Evolutionary conservation across 2,329 filamentous ascomycete genomes (phyloP).

Genomic region (Capronia coronata): DNA sequence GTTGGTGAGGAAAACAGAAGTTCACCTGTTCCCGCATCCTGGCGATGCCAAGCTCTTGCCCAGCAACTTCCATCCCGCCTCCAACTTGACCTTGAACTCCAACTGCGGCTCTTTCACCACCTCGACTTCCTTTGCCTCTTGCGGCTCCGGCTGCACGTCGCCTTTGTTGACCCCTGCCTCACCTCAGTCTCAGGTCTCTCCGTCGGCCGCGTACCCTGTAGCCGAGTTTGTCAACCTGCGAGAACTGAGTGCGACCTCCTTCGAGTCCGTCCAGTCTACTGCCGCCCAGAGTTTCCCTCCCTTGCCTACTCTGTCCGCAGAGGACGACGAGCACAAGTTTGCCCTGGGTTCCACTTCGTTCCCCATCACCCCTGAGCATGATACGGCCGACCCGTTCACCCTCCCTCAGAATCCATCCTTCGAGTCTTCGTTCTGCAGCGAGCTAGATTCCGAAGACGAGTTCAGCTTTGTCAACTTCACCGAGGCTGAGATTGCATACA

Average conservation of each 20-base stretch:
- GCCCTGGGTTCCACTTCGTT: conserved; percentile 42
- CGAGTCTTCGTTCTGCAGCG: conserved; percentile 66
- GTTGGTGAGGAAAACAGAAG: conserved; percentile 24
- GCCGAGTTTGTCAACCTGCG: conserved; percentile 87
- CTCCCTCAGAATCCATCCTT: conserved; percentile 53
- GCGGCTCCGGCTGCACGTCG: conserved; percentile 25
- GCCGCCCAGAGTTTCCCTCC: conserved; percentile 51
- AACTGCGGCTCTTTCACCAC: background rate
- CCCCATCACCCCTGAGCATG: conserved; percentile 39
- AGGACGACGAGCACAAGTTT: conserved; percentile 56
- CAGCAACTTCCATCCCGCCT: conserved; percentile 14
- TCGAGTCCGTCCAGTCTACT: conserved; percentile 36
- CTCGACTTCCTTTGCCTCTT: conserved; percentile 1
- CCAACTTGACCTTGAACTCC: conserved; percentile 3
- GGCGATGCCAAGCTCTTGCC: conserved; percentile 29
- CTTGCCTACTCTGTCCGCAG: conserved; percentile 55
- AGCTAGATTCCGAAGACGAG: conserved; percentile 86
- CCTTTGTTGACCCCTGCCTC: conserved; percentile 24
- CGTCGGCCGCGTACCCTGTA: conserved; percentile 55
- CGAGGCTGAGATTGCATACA: conserved; percentile 52
- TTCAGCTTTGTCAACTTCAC: conserved; percentile 71
- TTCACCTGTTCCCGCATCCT: conserved; percentile 29
- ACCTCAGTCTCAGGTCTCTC: conserved; percentile 32
- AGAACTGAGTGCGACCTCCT: conserved; percentile 67
- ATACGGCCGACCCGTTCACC: conserved; percentile 27